Base-by-base conservation (phyloP, 331 rosid species). In the Malus hybrid region DNA sequence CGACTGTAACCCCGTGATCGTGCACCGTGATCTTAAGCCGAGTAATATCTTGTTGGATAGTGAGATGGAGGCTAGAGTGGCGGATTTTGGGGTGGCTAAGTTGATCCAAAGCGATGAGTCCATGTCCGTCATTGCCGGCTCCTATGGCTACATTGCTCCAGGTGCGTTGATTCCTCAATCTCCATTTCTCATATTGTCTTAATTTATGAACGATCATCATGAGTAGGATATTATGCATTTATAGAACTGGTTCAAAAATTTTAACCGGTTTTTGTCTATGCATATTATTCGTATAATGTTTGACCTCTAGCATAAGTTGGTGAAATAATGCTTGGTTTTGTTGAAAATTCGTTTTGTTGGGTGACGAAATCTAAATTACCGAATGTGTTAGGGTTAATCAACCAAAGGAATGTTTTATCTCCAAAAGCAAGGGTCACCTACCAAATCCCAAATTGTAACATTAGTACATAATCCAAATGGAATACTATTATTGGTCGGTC, bases 91-190 rank as follows among this genome's bases (percentile, higher is more conserved):
- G 0, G 97, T 95, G 28, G 99, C 99, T 1, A 95, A 95, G 83
- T 65, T 94, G 71, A 90, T 92, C 74, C 93, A 89, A 18, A 76
- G 85, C 15, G 86, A 90, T 10, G 97, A 95, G 69, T 88, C 97
- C 20, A 92, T 92, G 99, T 95, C 99, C 1, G 97, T 95, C 10
- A 95, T 95, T 46, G 97, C 97, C 10, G 99, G 99, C 13, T 92
- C 99, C 0, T 92, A 95, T 13, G 99, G 99, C 69, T 95, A 95
- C 85, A 95, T 95, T 80, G 99, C 99, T 5, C 99, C 99, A 66
- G 99, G 99, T 92, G 20, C 39, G 70, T 73, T 56, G 4, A 18
- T 24, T 31, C n/a, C 0, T 2, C 1, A 27, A 39, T 42, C 1
- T 61, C 20, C 22, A 3, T 3, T 12, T 14, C 13, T 15, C 3